These are phyloP conservation scores for Begonia peltatifolia DNA, from an alignment of 306 rosid species.

Conservation along the genomic window DNA sequence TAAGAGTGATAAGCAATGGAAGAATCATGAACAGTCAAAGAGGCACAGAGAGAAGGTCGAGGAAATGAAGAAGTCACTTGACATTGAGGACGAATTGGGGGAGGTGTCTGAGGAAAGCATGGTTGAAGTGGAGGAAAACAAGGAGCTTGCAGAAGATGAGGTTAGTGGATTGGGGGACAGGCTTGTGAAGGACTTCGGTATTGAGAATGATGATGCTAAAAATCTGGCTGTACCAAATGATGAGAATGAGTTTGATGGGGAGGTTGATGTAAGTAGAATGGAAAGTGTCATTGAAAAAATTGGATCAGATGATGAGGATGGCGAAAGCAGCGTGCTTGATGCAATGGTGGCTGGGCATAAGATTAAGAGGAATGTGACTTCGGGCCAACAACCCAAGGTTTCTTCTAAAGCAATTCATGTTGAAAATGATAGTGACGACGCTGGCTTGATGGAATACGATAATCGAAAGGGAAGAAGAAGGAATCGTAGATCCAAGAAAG, in stretches of 20 bases:
- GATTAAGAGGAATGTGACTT: constrained; percentile 28
- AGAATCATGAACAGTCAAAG: constrained; percentile 93
- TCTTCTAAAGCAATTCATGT: constrained; percentile 11
- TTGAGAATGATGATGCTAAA: constrained; percentile 22
- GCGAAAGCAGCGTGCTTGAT: constrained; percentile 37
- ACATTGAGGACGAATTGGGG: constrained; percentile 25
- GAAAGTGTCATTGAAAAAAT: constrained; percentile 10
- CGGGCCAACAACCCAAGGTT: constrained; percentile 14
- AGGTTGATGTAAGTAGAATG: neutral
- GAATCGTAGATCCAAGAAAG: constrained; percentile 50
- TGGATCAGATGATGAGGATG: constrained; percentile 8
- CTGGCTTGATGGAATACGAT: constrained; percentile 32
- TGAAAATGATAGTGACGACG: constrained; percentile 30
- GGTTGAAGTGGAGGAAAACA: constrained; percentile 16
- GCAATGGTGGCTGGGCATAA: constrained; percentile 53
- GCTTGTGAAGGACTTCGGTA: constrained; percentile 15
- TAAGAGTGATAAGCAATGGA: constrained; percentile 99
- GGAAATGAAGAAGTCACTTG: constrained; percentile 44
- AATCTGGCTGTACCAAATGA: constrained; percentile 19
- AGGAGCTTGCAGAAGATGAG: constrained; percentile 16
- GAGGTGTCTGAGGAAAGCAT: constrained; percentile 17
- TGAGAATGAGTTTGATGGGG: constrained; percentile 14
- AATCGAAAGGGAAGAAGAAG: constrained; percentile 30
- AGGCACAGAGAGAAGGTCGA: constrained; percentile 89
- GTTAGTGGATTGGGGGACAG: constrained; percentile 11